phyloP scores from a whole-genome alignment of 345 rosid genomes.

The Fremontodendron californicum region DNA sequence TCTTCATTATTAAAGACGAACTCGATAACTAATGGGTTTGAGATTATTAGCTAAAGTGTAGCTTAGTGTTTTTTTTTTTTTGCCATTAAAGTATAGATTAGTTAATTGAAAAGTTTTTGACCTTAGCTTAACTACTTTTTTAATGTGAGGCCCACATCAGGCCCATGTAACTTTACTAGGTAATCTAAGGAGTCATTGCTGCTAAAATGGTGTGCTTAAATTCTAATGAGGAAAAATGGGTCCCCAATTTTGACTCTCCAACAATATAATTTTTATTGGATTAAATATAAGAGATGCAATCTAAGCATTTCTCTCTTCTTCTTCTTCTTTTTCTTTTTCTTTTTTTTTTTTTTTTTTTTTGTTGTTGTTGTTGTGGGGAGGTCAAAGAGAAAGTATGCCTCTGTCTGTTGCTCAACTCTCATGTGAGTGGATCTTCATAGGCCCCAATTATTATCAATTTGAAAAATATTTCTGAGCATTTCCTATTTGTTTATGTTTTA shows the following conservation, averaged over 20 bases:
- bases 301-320: no score
- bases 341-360: neutral
- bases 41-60: neutral
- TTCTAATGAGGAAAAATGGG: neutral
- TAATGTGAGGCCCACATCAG: neutral
- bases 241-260: neutral
- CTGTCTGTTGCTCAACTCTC: neutral
- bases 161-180: neutral
- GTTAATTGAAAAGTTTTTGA: neutral
- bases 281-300: neutral
- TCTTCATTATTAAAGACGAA: no score
- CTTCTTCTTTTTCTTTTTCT: no score
- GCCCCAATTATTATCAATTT: neutral
- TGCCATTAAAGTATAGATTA: neutral
- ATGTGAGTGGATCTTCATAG: neutral
- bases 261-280: neutral
- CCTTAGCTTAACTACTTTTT: neutral
- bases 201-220: neutral
- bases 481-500: neutral
- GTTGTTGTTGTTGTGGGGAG: neutral
- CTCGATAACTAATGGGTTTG: neutral
- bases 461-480: neutral
- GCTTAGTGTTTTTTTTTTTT: no score
- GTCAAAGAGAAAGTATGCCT: neutral
- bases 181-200: neutral